A percentile compares a stretch with the other conserved stretches of the same genome.
phyloP scores from a whole-genome alignment of 257 asterid genomes.

The Solanum paucissectum region DNA sequence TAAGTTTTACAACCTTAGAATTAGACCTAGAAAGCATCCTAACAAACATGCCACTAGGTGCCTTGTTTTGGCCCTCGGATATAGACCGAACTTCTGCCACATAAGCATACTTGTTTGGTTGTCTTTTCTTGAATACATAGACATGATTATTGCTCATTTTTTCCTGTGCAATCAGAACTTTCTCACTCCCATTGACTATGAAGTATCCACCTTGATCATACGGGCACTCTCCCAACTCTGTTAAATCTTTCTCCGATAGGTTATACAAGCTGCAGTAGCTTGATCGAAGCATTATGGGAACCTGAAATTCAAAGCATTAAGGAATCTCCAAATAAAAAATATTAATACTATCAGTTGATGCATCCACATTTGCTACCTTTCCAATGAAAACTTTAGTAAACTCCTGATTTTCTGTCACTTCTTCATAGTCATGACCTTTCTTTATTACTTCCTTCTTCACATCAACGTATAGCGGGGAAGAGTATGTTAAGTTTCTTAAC shows the following conservation, averaged over 20 bases:
- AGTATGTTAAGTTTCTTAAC: slow-evolving; percentile 86
- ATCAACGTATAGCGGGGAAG: slow-evolving; percentile 94
- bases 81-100: slow-evolving; percentile 93
- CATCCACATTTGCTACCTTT: slow-evolving; percentile 38
- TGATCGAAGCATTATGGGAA: slow-evolving; percentile 93
- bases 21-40: slow-evolving; percentile 95
- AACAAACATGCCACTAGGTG: slow-evolving; percentile 94
- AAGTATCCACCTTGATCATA: slow-evolving; percentile 97
- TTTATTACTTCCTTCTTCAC: slow-evolving; percentile 76
- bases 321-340: background rate
- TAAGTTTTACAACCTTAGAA: slow-evolving; percentile 70
- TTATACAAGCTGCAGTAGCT: slow-evolving; percentile 88
- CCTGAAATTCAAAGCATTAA: slow-evolving; percentile 25
- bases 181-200: slow-evolving; percentile 93
- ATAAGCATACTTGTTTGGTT: slow-evolving; percentile 95
- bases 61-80: slow-evolving; percentile 93
- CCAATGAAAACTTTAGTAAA: slow-evolving; percentile 94
- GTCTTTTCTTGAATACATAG: slow-evolving; percentile 91
- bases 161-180: slow-evolving; percentile 97
- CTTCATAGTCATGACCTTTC: slow-evolving; percentile 98
- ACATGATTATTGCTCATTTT: slow-evolving; percentile 99
- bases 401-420: slow-evolving; percentile 93
- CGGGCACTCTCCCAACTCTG: slow-evolving; percentile 99
- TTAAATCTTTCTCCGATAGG: slow-evolving; percentile 90
- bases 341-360: background rate